Conservation (phyloP, 805 yeast genomes). For the Ogataea neopini region DNA sequence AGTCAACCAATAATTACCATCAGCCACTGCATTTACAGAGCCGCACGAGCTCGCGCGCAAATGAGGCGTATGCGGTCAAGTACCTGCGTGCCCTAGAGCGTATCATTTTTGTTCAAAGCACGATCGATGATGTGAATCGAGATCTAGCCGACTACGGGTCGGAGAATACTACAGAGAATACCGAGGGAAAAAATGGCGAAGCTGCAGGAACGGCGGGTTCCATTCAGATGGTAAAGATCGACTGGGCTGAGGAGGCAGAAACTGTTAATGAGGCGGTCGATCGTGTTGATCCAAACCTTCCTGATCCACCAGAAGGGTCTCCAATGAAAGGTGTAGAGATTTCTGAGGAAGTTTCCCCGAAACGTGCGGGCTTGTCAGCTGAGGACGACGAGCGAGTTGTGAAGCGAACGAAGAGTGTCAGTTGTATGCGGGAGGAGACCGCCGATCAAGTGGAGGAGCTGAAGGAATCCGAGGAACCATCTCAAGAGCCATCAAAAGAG, state of each 20-base stretch:
- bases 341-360: conserved; percentile 19
- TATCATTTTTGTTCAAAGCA: conserved; percentile 28
- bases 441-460: neutral
- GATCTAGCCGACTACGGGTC: conserved; percentile 23
- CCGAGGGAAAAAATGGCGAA: neutral
- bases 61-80: conserved; percentile 26
- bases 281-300: neutral
- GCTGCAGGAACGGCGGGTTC: conserved; percentile 10
- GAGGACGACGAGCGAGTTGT: conserved; percentile 16
- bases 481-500: neutral
- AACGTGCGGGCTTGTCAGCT: conserved; percentile 11
- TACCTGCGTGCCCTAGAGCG: conserved; percentile 28
- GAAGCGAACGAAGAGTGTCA: conserved; percentile 23
- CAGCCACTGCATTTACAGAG: conserved; percentile 8
- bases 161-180: conserved; percentile 11
- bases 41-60: neutral
- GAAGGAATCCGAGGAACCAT: neutral
- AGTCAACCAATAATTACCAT: conserved; percentile 18
- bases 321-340: conserved; percentile 6
- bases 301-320: conserved; percentile 5
- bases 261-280: neutral
- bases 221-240: conserved; percentile 23
- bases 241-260: conserved; percentile 13
- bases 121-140: conserved; percentile 22
- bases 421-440: conserved; percentile 11